Evolutionary conservation across 495 filamentous ascomycete genomes (phyloP).

Genomic region (Talaromyces liani): DNA sequence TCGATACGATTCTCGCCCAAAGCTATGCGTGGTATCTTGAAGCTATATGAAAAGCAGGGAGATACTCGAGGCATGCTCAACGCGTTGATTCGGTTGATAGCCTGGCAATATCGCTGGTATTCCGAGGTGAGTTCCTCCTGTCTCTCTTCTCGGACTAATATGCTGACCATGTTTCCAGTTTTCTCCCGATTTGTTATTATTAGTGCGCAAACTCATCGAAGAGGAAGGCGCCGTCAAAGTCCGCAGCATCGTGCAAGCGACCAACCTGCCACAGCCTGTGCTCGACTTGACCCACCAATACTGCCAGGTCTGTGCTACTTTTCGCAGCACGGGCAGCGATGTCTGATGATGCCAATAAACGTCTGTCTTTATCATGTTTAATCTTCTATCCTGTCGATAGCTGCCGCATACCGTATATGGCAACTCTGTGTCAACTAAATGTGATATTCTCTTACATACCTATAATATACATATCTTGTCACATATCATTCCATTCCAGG

Average conservation of each 20-base stretch:
- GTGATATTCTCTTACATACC: not conserved
- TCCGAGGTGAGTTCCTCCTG: constrained; percentile 57
- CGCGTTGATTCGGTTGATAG: constrained; percentile 77
- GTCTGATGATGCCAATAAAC: constrained; percentile 39
- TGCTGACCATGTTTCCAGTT: constrained; percentile 53
- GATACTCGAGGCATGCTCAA: constrained; percentile 70
- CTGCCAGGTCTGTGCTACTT: constrained; percentile 85
- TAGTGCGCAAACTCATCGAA: constrained; percentile 87
- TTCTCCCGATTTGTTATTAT: constrained; percentile 77
- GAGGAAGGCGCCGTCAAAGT: constrained; percentile 97
- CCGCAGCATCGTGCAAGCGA: constrained; percentile 92
- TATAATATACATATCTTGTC: not conserved
- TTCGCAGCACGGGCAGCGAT: constrained; percentile 90
- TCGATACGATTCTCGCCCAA: constrained; percentile 80
- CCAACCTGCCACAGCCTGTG: constrained; percentile 84
- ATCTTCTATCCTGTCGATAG: not conserved
- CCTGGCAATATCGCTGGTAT: constrained; percentile 99
- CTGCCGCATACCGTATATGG: not conserved
- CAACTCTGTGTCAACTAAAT: not conserved
- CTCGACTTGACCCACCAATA: constrained; percentile 95
- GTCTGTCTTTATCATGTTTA: not conserved
- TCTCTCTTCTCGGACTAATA: not conserved
- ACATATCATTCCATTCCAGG: too few relatives aligned
- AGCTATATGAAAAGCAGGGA: constrained; percentile 63
- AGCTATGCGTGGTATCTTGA: constrained; percentile 77